Conservation (phyloP, 1,284 basidiomycete species). For the Lentinula novae-zelandiae region DNA sequence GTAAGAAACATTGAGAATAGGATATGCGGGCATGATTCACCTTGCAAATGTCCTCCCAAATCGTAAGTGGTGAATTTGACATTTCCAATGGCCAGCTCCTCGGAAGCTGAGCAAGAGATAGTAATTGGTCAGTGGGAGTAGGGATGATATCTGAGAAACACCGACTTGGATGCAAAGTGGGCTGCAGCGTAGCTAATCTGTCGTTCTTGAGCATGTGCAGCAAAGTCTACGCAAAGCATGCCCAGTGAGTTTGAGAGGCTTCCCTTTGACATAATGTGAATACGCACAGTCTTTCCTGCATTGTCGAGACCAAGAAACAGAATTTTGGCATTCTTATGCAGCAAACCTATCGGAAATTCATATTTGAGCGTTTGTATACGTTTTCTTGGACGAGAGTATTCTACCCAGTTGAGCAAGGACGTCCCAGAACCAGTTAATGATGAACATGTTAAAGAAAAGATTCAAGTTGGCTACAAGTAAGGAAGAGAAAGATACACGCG, state of each 20-base stretch:
- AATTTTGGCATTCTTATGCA: constrained; percentile 99
- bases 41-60: constrained; percentile 96
- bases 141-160: constrained; percentile 6
- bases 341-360: constrained; percentile 58
- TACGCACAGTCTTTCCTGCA: constrained; percentile 94
- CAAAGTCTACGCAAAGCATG: constrained; percentile 67
- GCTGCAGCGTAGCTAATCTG: constrained; percentile 95
- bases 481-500: constrained; percentile 19
- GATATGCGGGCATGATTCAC: constrained; percentile 38
- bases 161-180: constrained; percentile 97
- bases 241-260: neutral
- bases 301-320: constrained; percentile 99
- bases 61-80: constrained; percentile 99
- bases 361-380: constrained; percentile 2
- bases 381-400: neutral
- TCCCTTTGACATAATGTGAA: neutral
- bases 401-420: constrained; percentile 88
- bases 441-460: constrained; percentile 59
- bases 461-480: neutral
- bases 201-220: constrained; percentile 99
- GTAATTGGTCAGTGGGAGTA: constrained; percentile 1
- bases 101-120: constrained; percentile 67
- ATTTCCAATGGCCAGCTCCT: constrained; percentile 98
- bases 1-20: neutral
- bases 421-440: constrained; percentile 95